Percentiles rank a stretch among this genome's conserved stretches.
Evolutionary conservation across 768 basidiomycete genomes (phyloP).

Genomic region (Mycena vitilis): DNA sequence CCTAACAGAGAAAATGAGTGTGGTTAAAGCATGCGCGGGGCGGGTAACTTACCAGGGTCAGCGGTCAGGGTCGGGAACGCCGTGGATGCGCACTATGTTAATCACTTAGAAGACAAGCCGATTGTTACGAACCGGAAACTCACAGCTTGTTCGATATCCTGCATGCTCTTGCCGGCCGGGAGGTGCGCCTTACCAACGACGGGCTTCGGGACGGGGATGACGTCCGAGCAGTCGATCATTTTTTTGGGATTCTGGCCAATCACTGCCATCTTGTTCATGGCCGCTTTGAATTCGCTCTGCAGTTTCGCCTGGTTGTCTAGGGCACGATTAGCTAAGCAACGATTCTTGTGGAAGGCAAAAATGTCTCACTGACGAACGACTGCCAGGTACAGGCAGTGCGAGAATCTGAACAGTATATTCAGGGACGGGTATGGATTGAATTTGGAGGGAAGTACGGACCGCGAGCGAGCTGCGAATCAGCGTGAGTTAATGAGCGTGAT

Average conservation of each 20-base stretch:
- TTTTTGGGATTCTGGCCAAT: conserved; percentile 42
- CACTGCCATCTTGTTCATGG: conserved; percentile 48
- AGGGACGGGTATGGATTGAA: conserved; percentile 28
- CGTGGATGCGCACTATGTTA: conserved; percentile 27
- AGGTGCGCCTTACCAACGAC: conserved; percentile 34
- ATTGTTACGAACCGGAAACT: not conserved
- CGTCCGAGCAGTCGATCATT: conserved; percentile 51
- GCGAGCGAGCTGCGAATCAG: conserved; percentile 33
- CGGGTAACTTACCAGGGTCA: conserved; percentile 21
- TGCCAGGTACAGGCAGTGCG: conserved; percentile 54
- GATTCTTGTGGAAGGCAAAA: not conserved
- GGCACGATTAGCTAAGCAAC: too few species aligned
- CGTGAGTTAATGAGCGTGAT: too few species aligned
- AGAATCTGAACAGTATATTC: conserved; percentile 36
- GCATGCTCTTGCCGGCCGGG: conserved; percentile 38
- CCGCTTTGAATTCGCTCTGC: conserved; percentile 41
- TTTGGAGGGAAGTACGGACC: conserved; percentile 32
- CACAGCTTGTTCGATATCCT: conserved; percentile 29
- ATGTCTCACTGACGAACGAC: conserved; percentile 42
- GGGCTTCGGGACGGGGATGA: conserved; percentile 43
- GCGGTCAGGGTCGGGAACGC: conserved; percentile 39
- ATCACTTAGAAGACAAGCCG: too few species aligned
- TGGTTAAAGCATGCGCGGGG: not conserved
- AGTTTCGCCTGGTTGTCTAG: conserved; percentile 42
- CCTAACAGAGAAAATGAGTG: not conserved